Evolutionary conservation across 495 filamentous ascomycete genomes (phyloP), one percentile per base, ranked within the genome.

Genomic region (Hyaloscypha bicolor): DNA sequence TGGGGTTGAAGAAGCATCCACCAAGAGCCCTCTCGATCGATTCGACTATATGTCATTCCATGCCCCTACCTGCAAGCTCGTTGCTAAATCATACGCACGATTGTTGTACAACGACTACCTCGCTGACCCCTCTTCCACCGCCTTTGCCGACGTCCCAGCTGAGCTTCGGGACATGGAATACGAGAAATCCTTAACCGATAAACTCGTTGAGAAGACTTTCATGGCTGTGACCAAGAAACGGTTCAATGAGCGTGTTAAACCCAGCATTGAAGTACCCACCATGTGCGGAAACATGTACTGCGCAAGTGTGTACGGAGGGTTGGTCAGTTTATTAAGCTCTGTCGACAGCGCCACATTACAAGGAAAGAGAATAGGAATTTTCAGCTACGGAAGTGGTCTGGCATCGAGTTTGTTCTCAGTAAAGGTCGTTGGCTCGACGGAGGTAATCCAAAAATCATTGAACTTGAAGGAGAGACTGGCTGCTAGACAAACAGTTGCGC

Each of bases 241-340:
- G 65, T 98, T 93, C 82, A 87, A 89, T 70, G 88, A 93, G 79
- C 91, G 93, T 77, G 91, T 99, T 65, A 83, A 89, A 76, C 93
- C 96, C 45, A 80, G 84, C 74, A 91, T 95, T 75, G 83, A 96
- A 76, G 91, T 96, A 29, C 90, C 95, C 42, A 97, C 93, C 53
- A 89, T 93, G 82, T 97, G 93, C 79, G 96, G 95, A 79, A 99
- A 99, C 86, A 99, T 97, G 96, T 99, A 99, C 83, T 94, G 90
- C 73, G 95, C 90, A 59, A 97, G 92, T 76, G 91, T 99, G 71
- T 99, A 93, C 82, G 89, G 88, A 65, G 93, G 92, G 63, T 83
- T 99, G 55, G 86, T 87, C 76, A 90, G 88, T 71, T 76, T 98
- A 66, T 75, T 99, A 69, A 83, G 85, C 78, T 88, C 93, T 75